A percentile compares a stretch with the other conserved stretches of the same genome.
These are phyloP conservation scores for Botrytis fragariae DNA, from an alignment of 2,329 filamentous ascomycete species.

Conservation along the genomic window DNA sequence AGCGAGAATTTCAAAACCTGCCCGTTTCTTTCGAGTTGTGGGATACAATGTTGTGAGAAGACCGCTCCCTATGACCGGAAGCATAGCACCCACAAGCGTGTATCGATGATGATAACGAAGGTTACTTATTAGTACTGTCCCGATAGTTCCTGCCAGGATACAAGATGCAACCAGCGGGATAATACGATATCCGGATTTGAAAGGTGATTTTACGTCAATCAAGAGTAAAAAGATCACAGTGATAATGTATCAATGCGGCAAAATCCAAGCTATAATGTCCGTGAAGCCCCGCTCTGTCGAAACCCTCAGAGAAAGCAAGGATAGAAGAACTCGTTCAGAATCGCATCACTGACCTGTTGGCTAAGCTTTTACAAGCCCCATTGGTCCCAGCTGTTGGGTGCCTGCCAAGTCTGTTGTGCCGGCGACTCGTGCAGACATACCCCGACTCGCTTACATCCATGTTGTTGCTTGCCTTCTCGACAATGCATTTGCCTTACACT, in stretches of 20 bases:
- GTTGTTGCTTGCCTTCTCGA: constrained; percentile 7
- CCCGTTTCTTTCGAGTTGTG: not conserved
- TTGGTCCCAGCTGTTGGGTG: not conserved
- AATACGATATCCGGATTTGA: not conserved
- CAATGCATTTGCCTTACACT: constrained; percentile 9
- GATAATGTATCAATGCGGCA: too few relatives aligned
- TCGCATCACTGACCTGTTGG: not conserved
- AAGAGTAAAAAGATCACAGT: not conserved
- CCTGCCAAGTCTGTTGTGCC: not conserved
- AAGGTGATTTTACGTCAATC: not conserved
- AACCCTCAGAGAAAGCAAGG: not conserved
- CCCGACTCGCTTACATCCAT: not conserved
- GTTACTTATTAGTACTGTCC: not conserved
- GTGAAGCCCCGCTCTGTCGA: not conserved
- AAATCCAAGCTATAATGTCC: not conserved
- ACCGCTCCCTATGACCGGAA: not conserved
- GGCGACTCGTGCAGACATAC: not conserved
- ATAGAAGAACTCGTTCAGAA: not conserved
- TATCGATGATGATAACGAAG: not conserved
- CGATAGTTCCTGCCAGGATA: not conserved
- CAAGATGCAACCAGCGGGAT: not conserved
- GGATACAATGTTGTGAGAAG: not conserved
- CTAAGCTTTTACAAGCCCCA: not conserved
- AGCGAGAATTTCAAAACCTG: not conserved
- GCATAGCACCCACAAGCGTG: not conserved